These are phyloP conservation scores for Phytophthora vignae DNA, from an alignment of 352 stramenopile genomes.

Conservation along the genomic window DNA sequence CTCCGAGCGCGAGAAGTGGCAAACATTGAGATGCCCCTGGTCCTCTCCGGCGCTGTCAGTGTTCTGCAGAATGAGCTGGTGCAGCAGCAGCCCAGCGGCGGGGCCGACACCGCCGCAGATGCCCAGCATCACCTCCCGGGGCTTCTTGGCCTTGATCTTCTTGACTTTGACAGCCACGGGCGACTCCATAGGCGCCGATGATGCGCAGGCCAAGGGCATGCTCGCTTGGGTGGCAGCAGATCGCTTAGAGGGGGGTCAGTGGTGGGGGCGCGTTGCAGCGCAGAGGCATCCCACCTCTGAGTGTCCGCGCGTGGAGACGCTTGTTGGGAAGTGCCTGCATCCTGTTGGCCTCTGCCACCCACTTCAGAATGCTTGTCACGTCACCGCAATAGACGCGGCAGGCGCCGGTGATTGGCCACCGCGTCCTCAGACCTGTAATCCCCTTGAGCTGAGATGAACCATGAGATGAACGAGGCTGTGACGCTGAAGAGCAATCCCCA, in stretches of 20 bases:
- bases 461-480: neutral
- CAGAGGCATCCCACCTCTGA: constrained; percentile 22
- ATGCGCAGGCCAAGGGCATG: constrained; percentile 1
- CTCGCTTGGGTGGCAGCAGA: neutral
- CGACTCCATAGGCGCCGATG: constrained; percentile 8
- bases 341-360: constrained; percentile 23
- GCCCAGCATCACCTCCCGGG: constrained; percentile 64
- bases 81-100: constrained; percentile 72
- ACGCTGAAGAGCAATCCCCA: neutral
- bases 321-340: neutral
- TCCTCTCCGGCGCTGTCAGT: constrained; percentile 70
- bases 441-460: too few relatives aligned
- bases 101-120: constrained; percentile 81
- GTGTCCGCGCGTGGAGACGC: neutral
- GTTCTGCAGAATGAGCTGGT: constrained; percentile 78
- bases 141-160: constrained; percentile 22
- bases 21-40: constrained; percentile 73
- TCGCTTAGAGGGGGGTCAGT: neutral
- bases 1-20: constrained; percentile 77
- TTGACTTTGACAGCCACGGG: constrained; percentile 17
- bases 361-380: constrained; percentile 6
- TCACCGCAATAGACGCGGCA: constrained; percentile 9
- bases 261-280: neutral
- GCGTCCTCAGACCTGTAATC: constrained; percentile 25
- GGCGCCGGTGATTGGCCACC: constrained; percentile 12